Evolutionary conservation across 495 filamentous ascomycete species (phyloP), one percentile per base, ranked within the genome.

Genomic region (Xanthoparmelia taractica): DNA sequence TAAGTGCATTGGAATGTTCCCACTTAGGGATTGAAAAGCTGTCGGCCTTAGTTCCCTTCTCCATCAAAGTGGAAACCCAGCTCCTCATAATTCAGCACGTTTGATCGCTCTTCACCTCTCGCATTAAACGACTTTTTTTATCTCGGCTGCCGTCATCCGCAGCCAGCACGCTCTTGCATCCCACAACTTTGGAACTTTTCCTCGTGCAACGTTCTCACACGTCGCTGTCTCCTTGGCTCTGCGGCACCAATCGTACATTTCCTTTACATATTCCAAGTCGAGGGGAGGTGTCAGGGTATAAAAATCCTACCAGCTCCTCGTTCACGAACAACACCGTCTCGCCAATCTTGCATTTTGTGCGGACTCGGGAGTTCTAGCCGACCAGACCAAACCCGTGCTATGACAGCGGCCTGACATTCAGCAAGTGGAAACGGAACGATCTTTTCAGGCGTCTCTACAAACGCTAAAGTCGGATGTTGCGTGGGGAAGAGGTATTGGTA

Each of bases 341-440:
- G 55, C 87, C 88, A 92, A 10, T 65, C 68, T 65, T 73, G 67
- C 87, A 96, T 92, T 40, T 84, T 82, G 13, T 73, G 71, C 18
- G 63, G 67, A 0, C 78, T 66, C 0, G 92, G 92, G 17, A 95
- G 34, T 4, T 4, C 34, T 36, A 36, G 10, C 34, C 34, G 74
- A 56, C 84, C 84, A 1, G 88, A 82, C 83, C 86, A 95, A 2
- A 90, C 80, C 11, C 90, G 81, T 23, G 90, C 84, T 58, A 96
- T 79, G 6, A 87, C 79, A 18, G 89, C 85, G 11, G 84, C 85
- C 70, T 96, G 91, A 18, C 79, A 83, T 70, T 96, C 89, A 1
- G 87, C 76, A 10, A 92, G 64, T 6, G 89, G 85, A 69, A 96
- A 96, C 5, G 92, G 92, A 27, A 93, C 86, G 12, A 95, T 82